Percentiles rank a stretch among this genome's conserved stretches.
phyloP scores from a whole-genome alignment of 148 eudicot species.

The Vaccinium vitisidaea region DNA sequence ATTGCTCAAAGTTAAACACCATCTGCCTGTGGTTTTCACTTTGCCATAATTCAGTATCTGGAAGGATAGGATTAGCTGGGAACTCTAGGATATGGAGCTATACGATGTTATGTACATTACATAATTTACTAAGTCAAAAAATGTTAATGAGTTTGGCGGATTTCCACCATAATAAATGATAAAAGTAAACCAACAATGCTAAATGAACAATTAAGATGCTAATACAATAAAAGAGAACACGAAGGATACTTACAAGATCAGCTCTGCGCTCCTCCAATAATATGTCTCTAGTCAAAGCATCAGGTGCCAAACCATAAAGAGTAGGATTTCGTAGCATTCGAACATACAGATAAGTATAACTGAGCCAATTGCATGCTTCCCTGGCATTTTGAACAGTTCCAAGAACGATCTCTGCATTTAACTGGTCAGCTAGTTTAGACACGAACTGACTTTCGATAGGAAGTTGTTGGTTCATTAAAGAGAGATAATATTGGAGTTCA shows the following conservation, averaged over 20 bases:
- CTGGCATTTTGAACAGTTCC: conserved; percentile 94
- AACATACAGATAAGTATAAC: conserved; percentile 76
- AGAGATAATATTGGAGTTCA: conserved; percentile 61
- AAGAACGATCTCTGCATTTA: conserved; percentile 94
- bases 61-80: background rate
- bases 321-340: conserved; percentile 81
- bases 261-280: conserved; percentile 76
- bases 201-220: background rate
- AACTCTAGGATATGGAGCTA: background rate
- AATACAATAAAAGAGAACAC: too few species aligned
- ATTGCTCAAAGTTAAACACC: background rate
- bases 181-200: background rate
- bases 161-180: background rate
- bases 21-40: background rate
- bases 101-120: background rate
- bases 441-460: conserved; percentile 71
- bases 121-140: background rate
- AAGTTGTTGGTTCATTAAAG: conserved; percentile 68
- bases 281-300: conserved; percentile 45
- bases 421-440: conserved; percentile 72
- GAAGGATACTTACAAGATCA: conserved; percentile 53
- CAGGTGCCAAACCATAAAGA: conserved; percentile 66
- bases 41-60: background rate
- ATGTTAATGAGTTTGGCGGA: background rate
- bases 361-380: conserved; percentile 87